Base-by-base conservation (phyloP, 257 asterid species). In the Echium plantagineum region DNA sequence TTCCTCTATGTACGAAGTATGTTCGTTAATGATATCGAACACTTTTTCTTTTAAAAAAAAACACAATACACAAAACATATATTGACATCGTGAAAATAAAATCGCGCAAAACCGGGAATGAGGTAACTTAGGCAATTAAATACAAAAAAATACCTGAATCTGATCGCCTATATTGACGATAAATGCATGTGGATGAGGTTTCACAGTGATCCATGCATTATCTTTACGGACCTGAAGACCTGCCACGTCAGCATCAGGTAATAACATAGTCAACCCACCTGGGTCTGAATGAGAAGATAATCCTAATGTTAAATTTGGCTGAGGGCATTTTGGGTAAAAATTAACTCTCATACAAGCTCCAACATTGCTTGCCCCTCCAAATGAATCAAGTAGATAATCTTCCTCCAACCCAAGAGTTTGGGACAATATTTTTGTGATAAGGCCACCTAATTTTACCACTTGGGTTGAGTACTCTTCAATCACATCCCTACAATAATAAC, bases 211-310 rank as follows among this genome's bases (percentile, higher is more conserved):
- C 74, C 74, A 69, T 17, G 26, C 0, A 15, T 26, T 64, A 52
- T 63, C 47, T 58, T 69, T 69, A 47, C 63, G 59, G 35, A 69
- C 60, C 16, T 69, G 69, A 52, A 69, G 74, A 32, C 69, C 74
- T 31, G 65, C 60, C 47, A 52, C 65, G 24, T 69, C 48, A 5
- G 58, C 54, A 19, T 62, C 64, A 21, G 65, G 74, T 53, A 69
- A 69, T 15, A 69, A 65, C 21, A 69, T 38, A 0, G 74, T 69
- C 24, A 69, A 21, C 47, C 65, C 74, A 7, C n/a, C 61, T 18
- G 57, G 68, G 24, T 69, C 69, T 17, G 69, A 63, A 61, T 69
- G 74, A 52, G 74, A 60, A 12, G 65, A 58, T n/a, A 69, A 61
- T 20, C 69, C 74, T 1, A 69, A 55, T n/a, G 65, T 62, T 54